Evolutionary conservation across 495 filamentous ascomycete genomes (phyloP).

Genomic region (Zalerion maritima): DNA sequence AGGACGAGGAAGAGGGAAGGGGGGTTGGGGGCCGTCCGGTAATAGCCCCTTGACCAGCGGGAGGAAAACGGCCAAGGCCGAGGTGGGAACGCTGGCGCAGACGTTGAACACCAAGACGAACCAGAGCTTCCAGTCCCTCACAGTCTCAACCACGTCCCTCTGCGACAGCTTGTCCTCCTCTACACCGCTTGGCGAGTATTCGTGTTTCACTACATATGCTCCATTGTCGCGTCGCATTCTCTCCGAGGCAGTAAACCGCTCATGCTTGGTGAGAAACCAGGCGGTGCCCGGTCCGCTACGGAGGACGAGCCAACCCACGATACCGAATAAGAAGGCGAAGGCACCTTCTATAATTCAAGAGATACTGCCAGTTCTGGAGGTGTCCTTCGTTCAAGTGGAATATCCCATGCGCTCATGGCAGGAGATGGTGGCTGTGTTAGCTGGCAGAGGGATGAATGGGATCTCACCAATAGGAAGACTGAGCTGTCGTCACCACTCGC

Average conservation of each 20-base stretch:
- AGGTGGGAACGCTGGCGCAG: slow-evolving; percentile 34
- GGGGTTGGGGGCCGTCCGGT: no score
- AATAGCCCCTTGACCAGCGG: no score
- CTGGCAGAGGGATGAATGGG: neutral
- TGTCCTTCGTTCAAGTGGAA: slow-evolving; percentile 13
- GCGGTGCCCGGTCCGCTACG: slow-evolving; percentile 32
- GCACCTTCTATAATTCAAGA: slow-evolving; percentile 43
- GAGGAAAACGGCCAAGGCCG: slow-evolving; percentile 41
- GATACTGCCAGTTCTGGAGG: slow-evolving; percentile 37
- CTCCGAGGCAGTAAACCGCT: slow-evolving; percentile 29
- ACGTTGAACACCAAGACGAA: slow-evolving; percentile 38
- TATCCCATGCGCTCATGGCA: slow-evolving; percentile 11
- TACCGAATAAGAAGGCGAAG: slow-evolving; percentile 31
- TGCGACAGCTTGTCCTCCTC: slow-evolving; percentile 19
- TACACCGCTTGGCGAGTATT: slow-evolving; percentile 7
- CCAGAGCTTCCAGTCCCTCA: slow-evolving; percentile 38
- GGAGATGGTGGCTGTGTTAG: slow-evolving; percentile 2
- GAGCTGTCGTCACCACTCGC: no score
- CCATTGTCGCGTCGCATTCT: slow-evolving; percentile 17
- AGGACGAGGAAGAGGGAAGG: slow-evolving; percentile 4
- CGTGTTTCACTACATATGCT: slow-evolving; percentile 8
- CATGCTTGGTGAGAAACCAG: slow-evolving; percentile 36
- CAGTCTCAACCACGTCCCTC: slow-evolving; percentile 33
- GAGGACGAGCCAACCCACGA: slow-evolving; percentile 34
- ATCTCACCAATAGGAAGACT: slow-evolving; percentile 14